Base-by-base conservation (phyloP, 106 monocot genomes). In the Allium cepa region DNA sequence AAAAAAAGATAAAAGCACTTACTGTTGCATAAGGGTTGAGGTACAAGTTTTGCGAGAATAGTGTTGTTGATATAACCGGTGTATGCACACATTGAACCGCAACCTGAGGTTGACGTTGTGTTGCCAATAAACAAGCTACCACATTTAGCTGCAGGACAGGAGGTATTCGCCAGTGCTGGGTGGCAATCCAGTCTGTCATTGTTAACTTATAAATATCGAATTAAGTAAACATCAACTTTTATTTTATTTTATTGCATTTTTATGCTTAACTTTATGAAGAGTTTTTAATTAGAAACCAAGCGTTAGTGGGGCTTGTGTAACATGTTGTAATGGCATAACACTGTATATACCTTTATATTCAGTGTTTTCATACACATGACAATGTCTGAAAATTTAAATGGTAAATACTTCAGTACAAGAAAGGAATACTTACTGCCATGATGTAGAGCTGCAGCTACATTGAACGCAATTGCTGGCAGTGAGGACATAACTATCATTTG, bases 371-470 rank as follows among this genome's bases (percentile, higher is more conserved):
- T 36, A 36, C 36, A 36, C 5, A 36, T 36, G 36, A 36, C 36
- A 36, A 36, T 36, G 36, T 36, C 36, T 2, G 4, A 36, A 36
- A 36, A 36, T 36, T 36, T 36, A 36, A 36, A 1, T 0, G 36
- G 36, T 36, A 36, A 36, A 36, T 36, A 36, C 3, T 36, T 36
- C 36, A 5, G 36, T 36, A 36, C 36, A 36, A 36, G 36, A 5
- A 36, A 36, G 36, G 10, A 59, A 17, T 45, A 60, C 68, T 68
- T 63, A 84, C 83, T 69, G 71, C 63, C 64, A 28, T 28, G 68
- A 59, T 53, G 9, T 18, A 60, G 75, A 60, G 60, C 67, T 79
- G 82, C 85, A 85, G 69, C 66, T 76, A 75, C 85, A 85, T 3
- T 14, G 59, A 72, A 86, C 64, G 45, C 82, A 86, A 63, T 66